A percentile compares a stretch with the other conserved stretches of the same genome.
Evolutionary conservation across 225 moss, liverwort and hornwort species (phyloP).

Genomic region (Pleurozium schreberi): DNA sequence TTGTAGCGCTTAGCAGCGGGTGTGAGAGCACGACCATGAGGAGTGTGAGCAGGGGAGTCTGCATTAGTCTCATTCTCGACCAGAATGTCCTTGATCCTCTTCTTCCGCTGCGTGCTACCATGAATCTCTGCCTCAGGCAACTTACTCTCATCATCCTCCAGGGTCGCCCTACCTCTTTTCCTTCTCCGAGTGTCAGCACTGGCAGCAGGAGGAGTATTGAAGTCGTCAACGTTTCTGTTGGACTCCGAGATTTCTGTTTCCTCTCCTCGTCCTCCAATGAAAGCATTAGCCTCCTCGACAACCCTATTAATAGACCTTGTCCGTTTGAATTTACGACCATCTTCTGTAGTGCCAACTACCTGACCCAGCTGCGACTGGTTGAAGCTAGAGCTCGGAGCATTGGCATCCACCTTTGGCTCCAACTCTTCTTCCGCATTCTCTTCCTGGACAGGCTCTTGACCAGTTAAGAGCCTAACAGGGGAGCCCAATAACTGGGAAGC

Average conservation of each 20-base stretch:
- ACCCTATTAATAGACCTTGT: constrained; percentile 51
- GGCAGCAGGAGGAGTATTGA: constrained; percentile 8
- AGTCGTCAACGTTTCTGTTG: constrained; percentile 18
- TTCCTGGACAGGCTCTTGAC: constrained; percentile 11
- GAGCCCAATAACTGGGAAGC: constrained; percentile 27
- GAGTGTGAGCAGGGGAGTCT: constrained; percentile 43
- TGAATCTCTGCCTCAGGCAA: constrained; percentile 35
- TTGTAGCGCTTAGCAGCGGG: constrained; percentile 81
- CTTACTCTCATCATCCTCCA: constrained; percentile 27
- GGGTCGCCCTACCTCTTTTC: constrained; percentile 18
- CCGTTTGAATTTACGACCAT: constrained; percentile 28
- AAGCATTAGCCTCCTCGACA: constrained; percentile 50
- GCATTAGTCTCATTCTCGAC: constrained; percentile 53
- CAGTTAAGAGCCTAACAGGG: constrained; percentile 18
- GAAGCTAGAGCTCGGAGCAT: constrained; percentile 62
- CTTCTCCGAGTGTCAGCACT: constrained; percentile 43
- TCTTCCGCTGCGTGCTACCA: constrained; percentile 51
- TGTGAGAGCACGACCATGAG: constrained; percentile 46
- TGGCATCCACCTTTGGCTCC: constrained; percentile 14
- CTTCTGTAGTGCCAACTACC: constrained; percentile 35
- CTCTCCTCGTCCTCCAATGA: constrained; percentile 15
- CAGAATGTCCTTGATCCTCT: constrained; percentile 66
- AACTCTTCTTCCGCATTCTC: constrained; percentile 6
- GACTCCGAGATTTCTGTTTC: constrained; percentile 33
- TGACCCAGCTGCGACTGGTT: constrained; percentile 82